Evolutionary conservation across 345 rosid species (phyloP).

Genomic region (Brassica nigra): DNA sequence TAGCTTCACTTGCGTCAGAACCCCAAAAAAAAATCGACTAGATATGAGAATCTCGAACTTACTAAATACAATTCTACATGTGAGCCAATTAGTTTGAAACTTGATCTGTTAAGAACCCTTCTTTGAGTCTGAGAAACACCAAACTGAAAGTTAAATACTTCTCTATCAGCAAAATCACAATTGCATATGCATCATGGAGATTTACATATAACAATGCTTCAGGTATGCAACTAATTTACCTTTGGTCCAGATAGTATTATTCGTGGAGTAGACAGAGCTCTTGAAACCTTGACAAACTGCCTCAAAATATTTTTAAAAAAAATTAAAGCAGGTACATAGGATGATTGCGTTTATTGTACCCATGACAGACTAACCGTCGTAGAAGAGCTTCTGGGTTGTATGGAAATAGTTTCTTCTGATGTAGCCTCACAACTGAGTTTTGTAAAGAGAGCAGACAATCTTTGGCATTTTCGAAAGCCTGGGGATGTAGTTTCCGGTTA

Average conservation of each 20-base stretch:
- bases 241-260: slow-evolving; percentile 14
- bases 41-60: slow-evolving; percentile 32
- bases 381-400: slow-evolving; percentile 82
- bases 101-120: slow-evolving; percentile 25
- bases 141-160: slow-evolving; percentile 17
- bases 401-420: slow-evolving; percentile 68
- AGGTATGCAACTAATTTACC: slow-evolving; percentile 18
- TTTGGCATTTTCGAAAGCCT: slow-evolving; percentile 55
- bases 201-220: background rate
- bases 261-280: slow-evolving; percentile 49
- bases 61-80: slow-evolving; percentile 2
- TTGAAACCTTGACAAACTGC: slow-evolving; percentile 61
- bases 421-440: slow-evolving; percentile 63
- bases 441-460: slow-evolving; percentile 78
- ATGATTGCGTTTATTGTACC: background rate
- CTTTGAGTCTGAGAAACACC: slow-evolving; percentile 10
- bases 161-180: slow-evolving; percentile 1
- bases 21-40: slow-evolving; percentile 4
- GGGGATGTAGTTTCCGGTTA: slow-evolving; percentile 22
- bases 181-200: background rate
- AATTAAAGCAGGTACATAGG: background rate
- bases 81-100: slow-evolving; percentile 9
- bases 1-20: slow-evolving; percentile 31
- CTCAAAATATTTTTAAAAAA: background rate
- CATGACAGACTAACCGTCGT: slow-evolving; percentile 49